These are phyloP conservation scores for Pelargonium myrrhifolium DNA, from an alignment of 441 rosid genomes.

Conservation along the genomic window DNA sequence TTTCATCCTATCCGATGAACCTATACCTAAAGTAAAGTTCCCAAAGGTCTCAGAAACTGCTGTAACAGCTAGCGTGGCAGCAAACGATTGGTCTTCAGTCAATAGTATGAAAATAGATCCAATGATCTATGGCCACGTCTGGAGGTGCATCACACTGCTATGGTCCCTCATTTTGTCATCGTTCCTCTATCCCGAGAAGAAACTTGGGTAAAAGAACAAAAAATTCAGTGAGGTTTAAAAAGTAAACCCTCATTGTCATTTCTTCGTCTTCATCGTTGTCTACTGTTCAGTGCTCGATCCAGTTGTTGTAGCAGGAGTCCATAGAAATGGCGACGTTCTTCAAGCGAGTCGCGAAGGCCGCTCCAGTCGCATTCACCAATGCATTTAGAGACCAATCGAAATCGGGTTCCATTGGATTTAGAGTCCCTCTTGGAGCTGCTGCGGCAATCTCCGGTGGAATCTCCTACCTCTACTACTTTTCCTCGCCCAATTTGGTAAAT, in stretches of 20 bases:
- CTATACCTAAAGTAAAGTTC: no score
- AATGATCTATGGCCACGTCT: no score
- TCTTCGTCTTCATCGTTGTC: not conserved
- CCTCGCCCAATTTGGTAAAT: constrained; percentile 58
- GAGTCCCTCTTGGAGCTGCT: constrained; percentile 56
- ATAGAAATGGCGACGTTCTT: constrained; percentile 59
- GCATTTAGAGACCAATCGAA: constrained; percentile 38
- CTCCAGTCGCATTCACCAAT: constrained; percentile 34
- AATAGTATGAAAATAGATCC: no score
- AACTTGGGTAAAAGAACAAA: not conserved
- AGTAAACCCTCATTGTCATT: not conserved
- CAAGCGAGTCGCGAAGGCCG: constrained; percentile 53
- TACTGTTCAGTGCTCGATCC: not conserved
- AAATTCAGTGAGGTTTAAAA: not conserved
- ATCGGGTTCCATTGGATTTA: constrained; percentile 34
- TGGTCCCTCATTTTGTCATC: no score
- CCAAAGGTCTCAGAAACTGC: no score
- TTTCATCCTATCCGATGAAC: no score
- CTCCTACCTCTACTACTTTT: constrained; percentile 49
- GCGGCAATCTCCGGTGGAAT: constrained; percentile 83
- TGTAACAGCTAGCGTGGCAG: no score
- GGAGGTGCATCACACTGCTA: no score
- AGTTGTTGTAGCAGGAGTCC: not conserved
- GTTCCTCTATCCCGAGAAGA: not conserved
- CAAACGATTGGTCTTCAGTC: no score